phyloP scores from a whole-genome alignment of 1,284 basidiomycete species.

The Moesziomyces antarcticus region DNA sequence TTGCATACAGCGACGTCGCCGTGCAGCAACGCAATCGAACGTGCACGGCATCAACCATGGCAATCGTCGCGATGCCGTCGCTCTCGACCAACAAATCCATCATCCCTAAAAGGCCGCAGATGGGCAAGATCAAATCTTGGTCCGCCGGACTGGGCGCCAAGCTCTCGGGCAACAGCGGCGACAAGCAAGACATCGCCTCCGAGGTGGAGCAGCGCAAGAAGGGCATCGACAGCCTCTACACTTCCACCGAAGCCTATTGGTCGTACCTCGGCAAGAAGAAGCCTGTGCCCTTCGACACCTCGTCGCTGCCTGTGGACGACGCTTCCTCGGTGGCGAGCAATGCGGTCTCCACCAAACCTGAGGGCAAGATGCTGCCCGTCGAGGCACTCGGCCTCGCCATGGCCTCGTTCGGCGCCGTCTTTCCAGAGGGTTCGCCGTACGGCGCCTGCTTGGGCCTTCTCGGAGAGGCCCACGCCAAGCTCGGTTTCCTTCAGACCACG shows the following conservation, averaged over 20 bases:
- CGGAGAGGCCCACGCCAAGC: slow-evolving; percentile 40
- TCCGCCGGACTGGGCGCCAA: slow-evolving; percentile 34
- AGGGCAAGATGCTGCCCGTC: slow-evolving; percentile 42
- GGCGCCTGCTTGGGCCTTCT: slow-evolving; percentile 33
- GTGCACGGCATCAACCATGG: no score
- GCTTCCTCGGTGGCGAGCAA: slow-evolving; percentile 18
- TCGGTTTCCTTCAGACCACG: slow-evolving; percentile 34
- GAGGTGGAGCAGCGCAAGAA: slow-evolving; percentile 42
- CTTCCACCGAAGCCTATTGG: slow-evolving; percentile 49
- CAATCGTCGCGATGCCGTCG: slow-evolving; percentile 9
- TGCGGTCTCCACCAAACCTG: slow-evolving; percentile 21
- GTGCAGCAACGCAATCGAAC: no score
- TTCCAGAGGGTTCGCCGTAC: slow-evolving; percentile 27
- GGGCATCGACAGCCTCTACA: slow-evolving; percentile 38
- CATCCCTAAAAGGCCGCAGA: slow-evolving; percentile 24
- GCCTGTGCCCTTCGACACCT: slow-evolving; percentile 37
- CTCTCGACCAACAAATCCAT: slow-evolving; percentile 14
- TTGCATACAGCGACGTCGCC: no score
- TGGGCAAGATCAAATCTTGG: slow-evolving; percentile 37
- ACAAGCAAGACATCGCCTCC: slow-evolving; percentile 32
- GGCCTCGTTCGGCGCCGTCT: slow-evolving; percentile 27
- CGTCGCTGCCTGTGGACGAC: slow-evolving; percentile 22
- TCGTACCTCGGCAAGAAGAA: slow-evolving; percentile 49
- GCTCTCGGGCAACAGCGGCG: slow-evolving; percentile 10
- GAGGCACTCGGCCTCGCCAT: slow-evolving; percentile 49